Conservation (phyloP, 164 flowering plant genomes). For the Chimonanthus praecox region DNA sequence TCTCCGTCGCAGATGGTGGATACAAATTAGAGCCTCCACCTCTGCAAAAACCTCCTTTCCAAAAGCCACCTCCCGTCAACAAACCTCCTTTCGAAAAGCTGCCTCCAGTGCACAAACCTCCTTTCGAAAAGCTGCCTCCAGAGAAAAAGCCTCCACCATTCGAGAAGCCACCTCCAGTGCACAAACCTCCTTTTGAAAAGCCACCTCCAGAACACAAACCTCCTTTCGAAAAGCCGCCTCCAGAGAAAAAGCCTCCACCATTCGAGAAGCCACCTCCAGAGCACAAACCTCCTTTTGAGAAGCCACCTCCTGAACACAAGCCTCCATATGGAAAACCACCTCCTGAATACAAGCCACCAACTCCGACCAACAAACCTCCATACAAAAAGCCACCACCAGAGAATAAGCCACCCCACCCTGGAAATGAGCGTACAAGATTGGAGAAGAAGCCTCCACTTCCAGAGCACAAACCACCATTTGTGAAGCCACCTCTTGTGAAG, state of each 20-base stretch:
- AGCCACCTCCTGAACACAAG: background rate
- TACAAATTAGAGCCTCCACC: background rate
- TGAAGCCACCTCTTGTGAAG: background rate
- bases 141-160: constrained; percentile 1
- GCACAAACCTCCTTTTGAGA: constrained; percentile 1
- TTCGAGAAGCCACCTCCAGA: constrained; percentile 1
- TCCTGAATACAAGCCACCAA: constrained; percentile 2
- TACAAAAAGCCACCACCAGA: background rate
- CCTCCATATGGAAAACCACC: background rate
- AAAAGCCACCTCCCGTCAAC: constrained; percentile 3
- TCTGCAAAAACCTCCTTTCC: background rate
- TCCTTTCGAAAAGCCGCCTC: constrained; percentile 8
- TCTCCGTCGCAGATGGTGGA: background rate
- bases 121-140: background rate
- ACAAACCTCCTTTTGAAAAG: background rate
- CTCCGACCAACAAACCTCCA: background rate
- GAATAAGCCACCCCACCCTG: constrained; percentile 5
- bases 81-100: background rate
- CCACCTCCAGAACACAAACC: constrained; percentile 1
- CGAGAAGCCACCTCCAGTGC: background rate
- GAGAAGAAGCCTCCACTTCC: background rate
- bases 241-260: background rate
- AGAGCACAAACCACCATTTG: background rate
- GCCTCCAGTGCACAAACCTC: background rate
- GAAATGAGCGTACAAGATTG: background rate